Percentiles rank a stretch among this genome's conserved stretches.
phyloP scores from a whole-genome alignment of 176 grass and related monocot species.

The Eleusine indica region DNA sequence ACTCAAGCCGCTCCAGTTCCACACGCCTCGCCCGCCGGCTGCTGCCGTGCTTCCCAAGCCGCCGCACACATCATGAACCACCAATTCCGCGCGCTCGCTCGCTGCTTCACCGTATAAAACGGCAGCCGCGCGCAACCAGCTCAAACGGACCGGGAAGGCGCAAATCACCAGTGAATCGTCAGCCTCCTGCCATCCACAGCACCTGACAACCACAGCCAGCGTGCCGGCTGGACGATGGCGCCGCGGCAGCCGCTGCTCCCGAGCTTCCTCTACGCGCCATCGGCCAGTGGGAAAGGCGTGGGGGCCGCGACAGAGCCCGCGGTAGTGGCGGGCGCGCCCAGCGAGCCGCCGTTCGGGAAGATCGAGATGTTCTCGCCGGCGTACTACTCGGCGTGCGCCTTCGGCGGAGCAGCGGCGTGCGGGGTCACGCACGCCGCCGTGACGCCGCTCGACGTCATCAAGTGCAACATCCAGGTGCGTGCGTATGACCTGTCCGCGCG shows the following conservation, averaged over 20 bases:
- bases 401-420: conserved; percentile 73
- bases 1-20: conserved; percentile 6
- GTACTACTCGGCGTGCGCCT: conserved; percentile 71
- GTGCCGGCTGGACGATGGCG: conserved; percentile 32
- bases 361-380: conserved; percentile 89
- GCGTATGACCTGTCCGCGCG: background rate
- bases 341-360: conserved; percentile 72
- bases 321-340: conserved; percentile 53
- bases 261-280: conserved; percentile 63
- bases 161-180: background rate
- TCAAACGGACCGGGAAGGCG: conserved; percentile 4
- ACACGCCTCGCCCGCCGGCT: background rate
- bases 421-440: conserved; percentile 86
- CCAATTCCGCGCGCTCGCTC: background rate
- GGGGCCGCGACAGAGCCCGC: background rate
- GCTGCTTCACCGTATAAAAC: background rate
- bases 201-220: background rate
- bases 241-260: conserved; percentile 65
- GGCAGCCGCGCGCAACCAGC: conserved; percentile 6
- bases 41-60: conserved; percentile 35
- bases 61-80: background rate
- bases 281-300: background rate
- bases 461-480: conserved; percentile 89
- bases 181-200: background rate
- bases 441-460: conserved; percentile 89